These are phyloP conservation scores for Aspergillus tubingensis DNA, from an alignment of 2,329 filamentous ascomycete species.

Conservation along the genomic window DNA sequence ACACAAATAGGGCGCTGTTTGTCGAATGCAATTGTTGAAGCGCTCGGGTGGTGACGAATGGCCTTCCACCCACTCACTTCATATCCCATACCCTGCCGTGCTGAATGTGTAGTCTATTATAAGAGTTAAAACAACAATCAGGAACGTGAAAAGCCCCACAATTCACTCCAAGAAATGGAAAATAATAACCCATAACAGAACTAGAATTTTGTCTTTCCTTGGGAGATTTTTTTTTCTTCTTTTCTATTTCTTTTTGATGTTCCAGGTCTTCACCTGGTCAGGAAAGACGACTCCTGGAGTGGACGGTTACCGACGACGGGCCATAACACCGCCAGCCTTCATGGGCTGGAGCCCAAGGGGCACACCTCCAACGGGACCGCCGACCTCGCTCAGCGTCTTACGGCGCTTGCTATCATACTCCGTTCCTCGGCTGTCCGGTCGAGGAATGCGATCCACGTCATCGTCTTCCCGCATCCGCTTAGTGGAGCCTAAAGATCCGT, in stretches of 20 bases:
- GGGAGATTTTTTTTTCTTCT: conserved; percentile 6
- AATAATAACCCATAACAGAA: conserved; percentile 9
- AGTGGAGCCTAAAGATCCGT: conserved; percentile 59
- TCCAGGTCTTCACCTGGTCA: neutral
- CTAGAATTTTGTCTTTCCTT: conserved; percentile 15
- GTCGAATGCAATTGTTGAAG: neutral
- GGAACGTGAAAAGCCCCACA: conserved; percentile 12
- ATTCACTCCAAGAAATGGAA: conserved; percentile 19
- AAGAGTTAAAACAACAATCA: conserved; percentile 7
- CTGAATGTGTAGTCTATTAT: conserved; percentile 22
- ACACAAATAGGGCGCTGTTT: neutral
- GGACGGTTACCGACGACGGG: conserved; percentile 39
- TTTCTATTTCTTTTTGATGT: neutral
- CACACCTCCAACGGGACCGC: conserved; percentile 46
- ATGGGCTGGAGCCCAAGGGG: conserved; percentile 45
- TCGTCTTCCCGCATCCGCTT: conserved; percentile 68
- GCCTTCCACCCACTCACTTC: neutral
- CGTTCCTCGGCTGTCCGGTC: conserved; percentile 61
- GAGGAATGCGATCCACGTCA: conserved; percentile 64
- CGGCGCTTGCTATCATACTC: conserved; percentile 72
- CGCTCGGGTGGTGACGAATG: neutral
- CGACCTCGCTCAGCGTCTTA: conserved; percentile 70
- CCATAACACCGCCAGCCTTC: conserved; percentile 46
- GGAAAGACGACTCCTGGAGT: neutral
- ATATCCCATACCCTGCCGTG: conserved; percentile 9